Percentiles rank a stretch among this genome's conserved stretches.
Conservation (phyloP, 2,329 filamentous ascomycete genomes). For the Beauveria varroae region DNA sequence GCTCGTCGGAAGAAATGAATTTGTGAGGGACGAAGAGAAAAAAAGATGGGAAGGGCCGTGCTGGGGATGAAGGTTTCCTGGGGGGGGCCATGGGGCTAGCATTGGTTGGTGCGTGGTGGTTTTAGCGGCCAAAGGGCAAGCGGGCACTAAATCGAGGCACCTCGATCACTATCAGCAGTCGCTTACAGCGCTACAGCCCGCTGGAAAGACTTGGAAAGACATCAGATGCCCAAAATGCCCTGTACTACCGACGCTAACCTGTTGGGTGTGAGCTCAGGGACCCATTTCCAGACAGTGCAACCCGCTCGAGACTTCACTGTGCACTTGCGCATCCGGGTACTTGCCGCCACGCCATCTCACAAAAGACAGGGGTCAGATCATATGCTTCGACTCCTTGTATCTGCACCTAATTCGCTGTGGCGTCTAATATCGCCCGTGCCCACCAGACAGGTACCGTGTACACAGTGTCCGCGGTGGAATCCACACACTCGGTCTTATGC, state of each 20-base stretch:
- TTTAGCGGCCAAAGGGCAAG: neutral
- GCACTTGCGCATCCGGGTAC: neutral
- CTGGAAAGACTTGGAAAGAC: neutral
- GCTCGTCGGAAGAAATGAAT: slow-evolving; percentile 10
- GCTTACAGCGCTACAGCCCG: neutral
- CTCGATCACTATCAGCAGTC: neutral
- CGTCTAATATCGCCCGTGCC: slow-evolving; percentile 9
- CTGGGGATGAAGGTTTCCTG: neutral
- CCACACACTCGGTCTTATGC: neutral
- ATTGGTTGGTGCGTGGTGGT: neutral
- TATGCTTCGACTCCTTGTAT: neutral
- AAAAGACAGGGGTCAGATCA: slow-evolving; percentile 3
- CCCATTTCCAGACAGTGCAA: neutral
- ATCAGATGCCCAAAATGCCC: neutral
- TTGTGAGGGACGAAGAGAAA: slow-evolving; percentile 11
- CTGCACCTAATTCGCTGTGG: neutral
- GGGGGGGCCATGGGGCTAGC: neutral
- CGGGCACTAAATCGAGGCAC: neutral
- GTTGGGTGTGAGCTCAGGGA: neutral
- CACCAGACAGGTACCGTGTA: slow-evolving; percentile 6
- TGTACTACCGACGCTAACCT: neutral
- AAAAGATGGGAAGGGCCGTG: neutral
- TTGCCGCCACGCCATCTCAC: neutral
- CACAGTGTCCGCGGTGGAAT: slow-evolving; percentile 8
- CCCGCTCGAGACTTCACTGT: neutral